Base-by-base conservation (phyloP, 345 rosid species). In the Psidium friedrichsthalianum region DNA sequence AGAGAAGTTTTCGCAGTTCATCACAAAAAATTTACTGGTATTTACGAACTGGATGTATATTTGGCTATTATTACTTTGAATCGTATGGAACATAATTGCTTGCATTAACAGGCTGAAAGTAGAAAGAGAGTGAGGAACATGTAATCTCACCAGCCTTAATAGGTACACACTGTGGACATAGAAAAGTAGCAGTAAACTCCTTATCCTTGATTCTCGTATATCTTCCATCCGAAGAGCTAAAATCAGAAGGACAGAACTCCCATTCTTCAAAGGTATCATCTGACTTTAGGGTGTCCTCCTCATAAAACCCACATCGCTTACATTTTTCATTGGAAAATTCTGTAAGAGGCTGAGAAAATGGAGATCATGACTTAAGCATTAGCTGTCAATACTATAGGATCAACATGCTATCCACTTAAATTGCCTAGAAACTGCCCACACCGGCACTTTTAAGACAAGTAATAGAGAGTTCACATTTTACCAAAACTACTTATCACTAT, bases 231-330 rank as follows among this genome's bases (percentile, higher is more conserved):
- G 89, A 55, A 80, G 86, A 87, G 74, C 86, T 59, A 88, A 97
- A 98, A 86, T 93, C 98, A 14, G 96, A 96, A 84, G 96, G 89
- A 87, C 99, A 98, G 74, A 98, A 83, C 90, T 96, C 99, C 99
- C 99, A 98, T 85, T 94, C 99, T 47, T 93, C 95, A 91, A 84
- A 95, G 11, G 90, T 90, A 86, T 98, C 95, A 85, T 96, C 98
- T 21, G 94, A 49, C 36, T 55, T 88, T 44, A 94, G 5, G 5
- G 27, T 78, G 86, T 96, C 98, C 86, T 90, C 25, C 92, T 96
- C 98, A 64, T 94, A 98, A 86, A 98, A 89, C 40, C 99, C 99
- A 89, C 99, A 98, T 84, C 98, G 90, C 93, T 96, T 98, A 95
- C 99, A 98, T 88, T 95, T 96, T 58, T 86, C 90, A 82, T 92